phyloP scores from a whole-genome alignment of 1,284 basidiomycete species.

The Microbotryum silenes-acaulis region DNA sequence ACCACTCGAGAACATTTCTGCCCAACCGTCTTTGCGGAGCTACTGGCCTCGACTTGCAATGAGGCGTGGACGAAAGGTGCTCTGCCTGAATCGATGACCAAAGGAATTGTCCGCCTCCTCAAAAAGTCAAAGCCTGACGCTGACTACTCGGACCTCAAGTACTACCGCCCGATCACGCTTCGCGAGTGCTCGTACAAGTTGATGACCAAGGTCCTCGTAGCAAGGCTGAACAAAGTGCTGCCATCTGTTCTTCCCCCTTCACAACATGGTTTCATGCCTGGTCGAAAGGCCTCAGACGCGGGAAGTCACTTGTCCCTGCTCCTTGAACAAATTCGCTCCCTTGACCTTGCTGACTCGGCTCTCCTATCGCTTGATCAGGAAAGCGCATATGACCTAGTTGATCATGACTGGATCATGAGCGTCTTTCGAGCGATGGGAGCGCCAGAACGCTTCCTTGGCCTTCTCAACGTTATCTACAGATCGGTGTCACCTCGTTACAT shows the following conservation, averaged over 20 bases:
- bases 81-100: too few species aligned
- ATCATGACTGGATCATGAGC: conserved; percentile 3
- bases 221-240: neutral
- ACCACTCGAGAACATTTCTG: too few species aligned
- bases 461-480: conserved; percentile 1
- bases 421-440: neutral
- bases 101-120: conserved; percentile 1
- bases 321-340: neutral
- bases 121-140: neutral
- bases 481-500: neutral
- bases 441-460: neutral
- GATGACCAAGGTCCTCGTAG: neutral
- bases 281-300: neutral
- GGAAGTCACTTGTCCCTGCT: conserved; percentile 1
- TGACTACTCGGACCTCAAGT: neutral
- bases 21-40: too few species aligned
- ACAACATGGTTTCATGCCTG: conserved; percentile 5
- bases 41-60: too few species aligned
- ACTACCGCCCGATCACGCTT: conserved; percentile 4
- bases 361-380: conserved; percentile 5
- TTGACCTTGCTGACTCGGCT: neutral
- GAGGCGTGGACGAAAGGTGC: too few species aligned
- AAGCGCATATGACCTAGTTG: conserved; percentile 1
- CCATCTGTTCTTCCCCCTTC: neutral
- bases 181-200: neutral